A percentile compares a stretch with the other conserved stretches of the same genome.
phyloP scores from a whole-genome alignment of 2,329 filamentous ascomycete genomes.

The Knoxdaviesia proteae region DNA sequence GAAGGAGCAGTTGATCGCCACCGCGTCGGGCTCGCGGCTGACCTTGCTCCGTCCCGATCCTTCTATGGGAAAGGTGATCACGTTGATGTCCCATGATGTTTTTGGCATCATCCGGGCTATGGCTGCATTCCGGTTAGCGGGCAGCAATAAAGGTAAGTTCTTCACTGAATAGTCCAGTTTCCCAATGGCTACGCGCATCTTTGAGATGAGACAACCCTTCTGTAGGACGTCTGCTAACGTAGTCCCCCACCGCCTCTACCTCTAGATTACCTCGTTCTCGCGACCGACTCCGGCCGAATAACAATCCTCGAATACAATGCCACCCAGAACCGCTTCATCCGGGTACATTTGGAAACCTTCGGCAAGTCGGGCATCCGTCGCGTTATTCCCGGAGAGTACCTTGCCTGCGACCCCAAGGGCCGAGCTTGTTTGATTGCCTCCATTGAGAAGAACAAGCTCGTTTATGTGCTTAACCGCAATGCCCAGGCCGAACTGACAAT shows the following conservation, averaged over 20 bases:
- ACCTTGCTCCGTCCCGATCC: conserved; percentile 74
- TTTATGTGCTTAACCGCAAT: conserved; percentile 94
- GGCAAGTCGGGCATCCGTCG: conserved; percentile 89
- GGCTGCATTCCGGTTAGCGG: conserved; percentile 75
- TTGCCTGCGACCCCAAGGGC: conserved; percentile 88
- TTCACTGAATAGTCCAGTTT: conserved; percentile 6
- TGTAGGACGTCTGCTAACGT: too few relatives aligned
- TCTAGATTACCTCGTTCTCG: conserved; percentile 84
- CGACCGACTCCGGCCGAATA: conserved; percentile 88
- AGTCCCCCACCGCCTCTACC: not conserved
- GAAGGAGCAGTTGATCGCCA: conserved; percentile 94
- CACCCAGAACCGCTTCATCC: conserved; percentile 67
- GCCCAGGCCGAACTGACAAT: conserved; percentile 88
- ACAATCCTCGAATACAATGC: conserved; percentile 83
- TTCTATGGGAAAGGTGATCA: conserved; percentile 65
- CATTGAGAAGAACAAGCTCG: conserved; percentile 96
- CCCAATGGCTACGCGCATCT: not conserved
- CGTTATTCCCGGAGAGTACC: conserved; percentile 86
- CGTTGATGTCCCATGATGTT: conserved; percentile 75
- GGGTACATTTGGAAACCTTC: conserved; percentile 89
- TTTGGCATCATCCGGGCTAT: conserved; percentile 90
- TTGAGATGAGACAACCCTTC: too few relatives aligned
- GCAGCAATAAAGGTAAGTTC: conserved; percentile 82
- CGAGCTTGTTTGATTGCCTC: conserved; percentile 87
- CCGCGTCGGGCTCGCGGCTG: conserved; percentile 75